Percentiles rank a stretch among this genome's conserved stretches.
Evolutionary conservation across 1,139 yeast species (phyloP).

Genomic region (Chernovozyma aurita): DNA sequence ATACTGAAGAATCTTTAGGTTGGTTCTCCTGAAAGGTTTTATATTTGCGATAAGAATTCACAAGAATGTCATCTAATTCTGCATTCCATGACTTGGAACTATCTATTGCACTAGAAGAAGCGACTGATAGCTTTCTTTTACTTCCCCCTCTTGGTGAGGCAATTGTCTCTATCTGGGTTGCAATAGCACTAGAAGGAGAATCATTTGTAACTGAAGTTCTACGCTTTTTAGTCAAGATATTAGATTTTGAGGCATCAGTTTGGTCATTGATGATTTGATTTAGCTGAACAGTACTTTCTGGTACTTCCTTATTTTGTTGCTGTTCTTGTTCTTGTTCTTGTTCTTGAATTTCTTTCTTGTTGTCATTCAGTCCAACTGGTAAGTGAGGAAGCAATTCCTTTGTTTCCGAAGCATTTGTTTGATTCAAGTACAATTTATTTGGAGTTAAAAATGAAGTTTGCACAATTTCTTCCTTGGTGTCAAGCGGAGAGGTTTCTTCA

Average conservation of each 20-base stretch:
- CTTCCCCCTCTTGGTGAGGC: conserved; percentile 25
- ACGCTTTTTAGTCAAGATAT: background rate
- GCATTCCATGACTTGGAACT: conserved; percentile 33
- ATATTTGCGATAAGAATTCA: conserved; percentile 35
- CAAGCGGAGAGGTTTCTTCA: conserved; percentile 16
- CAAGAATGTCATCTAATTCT: conserved; percentile 33
- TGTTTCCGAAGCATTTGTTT: conserved; percentile 1
- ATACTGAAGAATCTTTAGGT: conserved; percentile 17
- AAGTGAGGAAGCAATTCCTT: conserved; percentile 1
- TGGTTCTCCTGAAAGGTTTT: conserved; percentile 29
- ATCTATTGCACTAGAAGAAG: background rate
- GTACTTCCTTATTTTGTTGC: conserved; percentile 15
- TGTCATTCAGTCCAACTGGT: too few relatives aligned
- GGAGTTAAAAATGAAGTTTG: conserved; percentile 28
- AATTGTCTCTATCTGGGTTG: conserved; percentile 34
- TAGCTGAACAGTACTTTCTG: conserved; percentile 24
- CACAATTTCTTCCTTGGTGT: background rate
- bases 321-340: background rate
- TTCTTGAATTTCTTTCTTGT: background rate
- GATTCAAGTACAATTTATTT: conserved; percentile 15
- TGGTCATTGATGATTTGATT: background rate
- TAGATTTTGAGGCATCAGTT: background rate
- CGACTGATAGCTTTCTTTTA: conserved; percentile 1
- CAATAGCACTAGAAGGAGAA: conserved; percentile 37
- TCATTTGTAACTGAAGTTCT: background rate